Conservation (phyloP, 2,329 filamentous ascomycete species). For the Onygenales sp. region DNA sequence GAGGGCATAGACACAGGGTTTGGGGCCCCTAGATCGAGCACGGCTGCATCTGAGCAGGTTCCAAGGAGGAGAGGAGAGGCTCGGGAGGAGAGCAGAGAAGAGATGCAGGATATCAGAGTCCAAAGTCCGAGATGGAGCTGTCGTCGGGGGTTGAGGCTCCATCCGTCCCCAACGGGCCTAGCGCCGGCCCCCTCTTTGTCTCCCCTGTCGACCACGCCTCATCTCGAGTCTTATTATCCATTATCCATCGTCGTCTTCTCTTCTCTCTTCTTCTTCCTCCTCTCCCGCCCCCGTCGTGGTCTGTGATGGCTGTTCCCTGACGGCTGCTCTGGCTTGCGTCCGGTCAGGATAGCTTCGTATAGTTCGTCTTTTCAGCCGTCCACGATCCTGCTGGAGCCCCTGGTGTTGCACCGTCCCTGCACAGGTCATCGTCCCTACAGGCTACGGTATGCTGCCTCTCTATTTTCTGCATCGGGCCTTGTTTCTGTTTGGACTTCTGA, state of each 20-base stretch:
- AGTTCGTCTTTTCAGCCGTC: neutral
- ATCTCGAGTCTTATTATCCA: constrained; percentile 7
- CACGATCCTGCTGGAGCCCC: neutral
- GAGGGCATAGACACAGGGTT: too few species aligned
- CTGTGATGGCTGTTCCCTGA: neutral
- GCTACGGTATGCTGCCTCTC: constrained; percentile 1
- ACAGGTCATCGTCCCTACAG: neutral
- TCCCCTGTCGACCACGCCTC: neutral
- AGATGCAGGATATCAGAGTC: too few species aligned
- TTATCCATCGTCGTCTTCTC: constrained; percentile 5
- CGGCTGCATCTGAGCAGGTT: too few species aligned
- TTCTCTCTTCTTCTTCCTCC: constrained; percentile 1
- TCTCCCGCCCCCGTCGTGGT: neutral
- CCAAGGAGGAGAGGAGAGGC: too few species aligned
- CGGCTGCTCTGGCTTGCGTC: neutral
- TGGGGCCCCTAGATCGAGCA: too few species aligned
- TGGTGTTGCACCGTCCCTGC: neutral
- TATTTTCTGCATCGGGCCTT: neutral
- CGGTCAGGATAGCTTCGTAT: neutral
- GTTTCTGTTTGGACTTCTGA: neutral
- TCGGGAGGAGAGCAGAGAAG: too few species aligned
- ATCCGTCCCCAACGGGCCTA: too few species aligned
- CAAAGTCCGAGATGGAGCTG: too few species aligned
- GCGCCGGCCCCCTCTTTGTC: neutral
- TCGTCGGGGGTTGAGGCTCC: too few species aligned